phyloP scores from a whole-genome alignment of 495 filamentous ascomycete genomes.

The Physcia stellaris region DNA sequence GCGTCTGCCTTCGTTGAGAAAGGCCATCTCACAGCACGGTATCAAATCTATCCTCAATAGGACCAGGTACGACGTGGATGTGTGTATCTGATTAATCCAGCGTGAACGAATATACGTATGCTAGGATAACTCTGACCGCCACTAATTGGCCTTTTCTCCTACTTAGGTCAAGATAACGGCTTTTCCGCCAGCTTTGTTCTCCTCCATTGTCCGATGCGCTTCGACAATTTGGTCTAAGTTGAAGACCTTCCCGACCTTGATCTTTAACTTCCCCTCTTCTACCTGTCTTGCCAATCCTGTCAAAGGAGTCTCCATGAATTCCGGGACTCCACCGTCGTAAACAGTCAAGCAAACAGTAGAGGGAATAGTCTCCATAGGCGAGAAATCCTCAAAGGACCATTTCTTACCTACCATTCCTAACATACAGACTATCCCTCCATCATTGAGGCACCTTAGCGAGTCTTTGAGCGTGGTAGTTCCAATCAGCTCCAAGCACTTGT shows the following conservation, averaged over 20 bases:
- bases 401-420: conserved; percentile 37
- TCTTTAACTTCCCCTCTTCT: conserved; percentile 23
- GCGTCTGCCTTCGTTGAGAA: too few relatives aligned
- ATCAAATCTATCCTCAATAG: too few relatives aligned
- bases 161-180: conserved; percentile 20
- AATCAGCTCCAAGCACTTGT: conserved; percentile 37
- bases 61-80: too few relatives aligned
- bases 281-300: conserved; percentile 28
- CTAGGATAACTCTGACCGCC: too few relatives aligned
- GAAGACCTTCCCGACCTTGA: conserved; percentile 33
- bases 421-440: conserved; percentile 34
- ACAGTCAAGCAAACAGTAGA: conserved; percentile 28
- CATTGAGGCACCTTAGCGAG: conserved; percentile 25
- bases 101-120: too few relatives aligned
- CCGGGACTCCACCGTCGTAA: conserved; percentile 27
- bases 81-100: too few relatives aligned
- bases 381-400: conserved; percentile 31
- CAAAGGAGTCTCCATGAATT: conserved; percentile 35
- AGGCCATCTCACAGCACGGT: too few relatives aligned
- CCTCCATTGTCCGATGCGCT: conserved; percentile 30
- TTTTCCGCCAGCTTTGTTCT: conserved; percentile 25
- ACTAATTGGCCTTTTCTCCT: too few relatives aligned
- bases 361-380: conserved; percentile 32
- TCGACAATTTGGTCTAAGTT: conserved; percentile 36
- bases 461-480: conserved; percentile 28